Evolutionary conservation across 805 yeast species (phyloP), one percentile per base, ranked within the genome.

Genomic region (Komagataella pastoris): DNA sequence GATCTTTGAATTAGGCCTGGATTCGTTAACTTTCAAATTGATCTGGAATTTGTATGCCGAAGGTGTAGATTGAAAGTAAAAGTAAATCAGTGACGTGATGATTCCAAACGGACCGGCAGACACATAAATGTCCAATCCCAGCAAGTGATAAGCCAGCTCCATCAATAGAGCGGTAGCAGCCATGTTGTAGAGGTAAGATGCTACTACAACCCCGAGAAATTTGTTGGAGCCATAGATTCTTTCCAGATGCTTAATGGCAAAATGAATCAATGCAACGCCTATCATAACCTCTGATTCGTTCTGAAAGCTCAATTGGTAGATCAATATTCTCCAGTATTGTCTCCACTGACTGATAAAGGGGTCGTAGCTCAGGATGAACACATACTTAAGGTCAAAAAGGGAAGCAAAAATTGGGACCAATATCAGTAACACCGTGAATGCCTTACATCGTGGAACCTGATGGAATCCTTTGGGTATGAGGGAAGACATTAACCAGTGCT

Each of bases 201-300:
- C 57, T 1, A 70, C 51, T 2, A 81, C 59, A 14, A 77, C 58
- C 44, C 79, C 72, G 8, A 77, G 56, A 56, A 79, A 78, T 57
- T 77, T 79, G 48, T 73, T 62, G 10, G 81, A 72, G 1, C 87
- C 87, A 58, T 73, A 73, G 49, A 76, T 63, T 50, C 87, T 61
- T 63, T 82, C 88, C 50, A 82, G 55, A 46, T 71, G 73, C 60
- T 81, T 78, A 57, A 74, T 73, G 49, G 75, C 75, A 53, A 77
- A 70, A 71, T 72, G 68, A 7, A 78, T 61, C 45, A 81, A 58
- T 12, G 76, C 61, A 8, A 73, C 59, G 2, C 72, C 59, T 2
- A 79, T 56, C 18, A 77, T 52, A 53, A 73, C 77, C 61, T 82
- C 85, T 4, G 83, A 73, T 59, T 80, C 85, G 59, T 78, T 80